Evolutionary conservation across 2,329 filamentous ascomycete genomes (phyloP).

Genomic region (Chaetomium strumarium): DNA sequence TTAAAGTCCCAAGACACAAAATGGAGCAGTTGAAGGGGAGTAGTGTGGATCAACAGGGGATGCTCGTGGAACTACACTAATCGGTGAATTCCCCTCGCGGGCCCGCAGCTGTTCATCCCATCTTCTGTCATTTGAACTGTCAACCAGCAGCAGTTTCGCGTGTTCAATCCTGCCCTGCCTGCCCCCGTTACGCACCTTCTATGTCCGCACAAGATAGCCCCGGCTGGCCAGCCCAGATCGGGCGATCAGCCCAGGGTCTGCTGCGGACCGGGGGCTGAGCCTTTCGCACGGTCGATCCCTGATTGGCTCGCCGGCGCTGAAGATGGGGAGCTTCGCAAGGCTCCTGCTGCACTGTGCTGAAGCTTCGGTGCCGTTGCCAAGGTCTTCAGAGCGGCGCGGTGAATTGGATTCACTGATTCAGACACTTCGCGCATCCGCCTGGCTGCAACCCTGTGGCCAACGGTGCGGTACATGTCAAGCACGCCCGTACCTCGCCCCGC

Average conservation of each 20-base stretch:
- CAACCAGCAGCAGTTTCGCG: too few species aligned
- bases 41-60: too few species aligned
- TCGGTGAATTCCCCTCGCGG: too few species aligned
- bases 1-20: too few species aligned
- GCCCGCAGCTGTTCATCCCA: constrained; percentile 2
- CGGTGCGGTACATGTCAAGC: constrained; percentile 10
- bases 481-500: not conserved
- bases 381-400: constrained; percentile 18
- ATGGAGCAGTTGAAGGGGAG: too few species aligned
- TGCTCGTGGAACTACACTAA: too few species aligned
- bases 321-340: constrained; percentile 12
- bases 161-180: too few species aligned
- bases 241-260: constrained; percentile 20
- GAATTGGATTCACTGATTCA: constrained; percentile 1
- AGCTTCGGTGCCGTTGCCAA: constrained; percentile 16
- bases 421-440: constrained; percentile 1
- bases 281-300: not conserved
- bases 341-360: constrained; percentile 11
- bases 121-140: not conserved
- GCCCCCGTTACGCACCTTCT: constrained; percentile 3
- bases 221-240: constrained; percentile 18
- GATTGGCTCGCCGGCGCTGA: constrained; percentile 17
- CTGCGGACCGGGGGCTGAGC: constrained; percentile 22
- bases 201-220: not conserved
- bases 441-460: constrained; percentile 17